Evolutionary conservation across 164 flowering plant genomes (phyloP).

Genomic region (Chimonanthus praecox): DNA sequence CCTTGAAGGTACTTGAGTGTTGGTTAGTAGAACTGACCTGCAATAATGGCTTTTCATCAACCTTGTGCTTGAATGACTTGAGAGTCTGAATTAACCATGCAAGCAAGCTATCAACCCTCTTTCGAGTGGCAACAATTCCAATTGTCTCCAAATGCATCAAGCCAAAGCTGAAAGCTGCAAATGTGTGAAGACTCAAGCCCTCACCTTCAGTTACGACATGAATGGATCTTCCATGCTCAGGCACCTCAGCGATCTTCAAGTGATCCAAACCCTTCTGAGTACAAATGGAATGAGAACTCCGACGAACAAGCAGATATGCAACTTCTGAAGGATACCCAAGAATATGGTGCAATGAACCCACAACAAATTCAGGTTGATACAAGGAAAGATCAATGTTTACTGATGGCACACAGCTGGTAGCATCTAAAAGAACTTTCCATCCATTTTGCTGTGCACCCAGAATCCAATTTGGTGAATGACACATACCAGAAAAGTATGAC

Average conservation of each 20-base stretch:
- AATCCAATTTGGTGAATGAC: conserved; percentile 8
- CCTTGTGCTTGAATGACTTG: conserved; percentile 7
- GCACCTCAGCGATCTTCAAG: conserved; percentile 5
- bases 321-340: conserved; percentile 9
- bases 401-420: conserved; percentile 1
- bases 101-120: conserved; percentile 5
- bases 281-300: conserved; percentile 11
- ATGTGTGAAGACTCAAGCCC: conserved; percentile 7
- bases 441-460: conserved; percentile 11
- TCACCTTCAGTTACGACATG: conserved; percentile 1
- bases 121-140: not conserved
- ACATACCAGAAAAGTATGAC: conserved; percentile 2
- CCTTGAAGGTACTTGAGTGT: not conserved
- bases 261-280: not conserved
- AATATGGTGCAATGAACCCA: conserved; percentile 5
- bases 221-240: not conserved
- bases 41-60: conserved; percentile 6
- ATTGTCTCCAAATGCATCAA: conserved; percentile 6
- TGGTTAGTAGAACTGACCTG: conserved; percentile 2
- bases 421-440: conserved; percentile 9
- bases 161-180: conserved; percentile 10
- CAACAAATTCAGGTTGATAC: conserved; percentile 13
- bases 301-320: conserved; percentile 3
- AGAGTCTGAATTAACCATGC: conserved; percentile 8
- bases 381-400: conserved; percentile 6